A percentile compares a stretch with the other conserved stretches of the same genome.
Evolutionary conservation across 2,329 filamentous ascomycete genomes (phyloP).

Genomic region (Aspergillus sp.): DNA sequence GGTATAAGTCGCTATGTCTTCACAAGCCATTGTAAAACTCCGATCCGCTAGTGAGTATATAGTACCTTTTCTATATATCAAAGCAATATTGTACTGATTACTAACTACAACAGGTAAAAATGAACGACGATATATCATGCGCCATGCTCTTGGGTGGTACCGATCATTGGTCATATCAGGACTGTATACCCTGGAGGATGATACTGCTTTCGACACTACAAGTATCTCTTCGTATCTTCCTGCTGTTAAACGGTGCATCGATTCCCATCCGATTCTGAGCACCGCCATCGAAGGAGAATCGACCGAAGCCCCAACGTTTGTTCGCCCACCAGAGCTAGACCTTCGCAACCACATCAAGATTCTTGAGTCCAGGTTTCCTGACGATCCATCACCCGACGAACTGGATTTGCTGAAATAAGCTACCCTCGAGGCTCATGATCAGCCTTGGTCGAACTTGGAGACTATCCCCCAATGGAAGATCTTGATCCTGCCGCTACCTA

Average conservation of each 20-base stretch:
- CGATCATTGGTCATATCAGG: conserved; percentile 1
- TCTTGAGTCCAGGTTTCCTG: too few relatives aligned
- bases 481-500: not conserved
- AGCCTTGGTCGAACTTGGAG: not conserved
- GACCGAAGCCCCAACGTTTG: too few relatives aligned
- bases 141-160: conserved; percentile 9
- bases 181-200: conserved; percentile 3
- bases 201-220: not conserved
- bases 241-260: too few relatives aligned
- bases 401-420: not conserved
- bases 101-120: too few relatives aligned
- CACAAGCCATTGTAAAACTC: not conserved
- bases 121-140: conserved; percentile 7
- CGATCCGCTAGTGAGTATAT: not conserved
- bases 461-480: not conserved
- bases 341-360: too few relatives aligned
- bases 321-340: too few relatives aligned
- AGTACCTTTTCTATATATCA: not conserved
- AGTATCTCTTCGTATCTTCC: conserved; percentile 3
- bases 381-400: too few relatives aligned
- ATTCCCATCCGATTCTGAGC: too few relatives aligned
- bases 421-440: not conserved
- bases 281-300: too few relatives aligned
- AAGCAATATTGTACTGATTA: too few relatives aligned
- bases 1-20: not conserved